Percentiles rank a stretch among this genome's conserved stretches.
These are phyloP conservation scores for Cryphonectria parasitica DNA, from an alignment of 2,329 filamentous ascomycete genomes.

Conservation along the genomic window DNA sequence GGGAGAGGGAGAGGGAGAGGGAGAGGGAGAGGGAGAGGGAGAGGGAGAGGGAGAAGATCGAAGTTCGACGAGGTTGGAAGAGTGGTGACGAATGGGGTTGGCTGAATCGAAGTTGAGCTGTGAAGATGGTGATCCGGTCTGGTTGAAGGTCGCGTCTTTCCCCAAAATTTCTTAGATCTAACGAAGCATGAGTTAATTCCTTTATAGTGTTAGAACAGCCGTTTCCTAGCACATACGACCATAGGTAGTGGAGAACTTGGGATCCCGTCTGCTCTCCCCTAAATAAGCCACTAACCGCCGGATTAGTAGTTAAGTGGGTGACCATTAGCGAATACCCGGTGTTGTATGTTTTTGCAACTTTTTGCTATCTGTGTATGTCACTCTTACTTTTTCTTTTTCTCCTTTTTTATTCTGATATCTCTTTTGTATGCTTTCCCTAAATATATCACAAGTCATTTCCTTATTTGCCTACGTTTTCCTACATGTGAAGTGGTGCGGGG, in stretches of 20 bases:
- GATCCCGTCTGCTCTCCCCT: conserved; percentile 24
- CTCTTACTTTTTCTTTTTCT: background rate
- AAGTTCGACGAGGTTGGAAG: background rate
- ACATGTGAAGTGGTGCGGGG: background rate
- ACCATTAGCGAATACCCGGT: conserved; percentile 22
- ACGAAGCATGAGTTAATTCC: background rate
- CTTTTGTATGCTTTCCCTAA: no score
- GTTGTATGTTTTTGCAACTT: conserved; percentile 18
- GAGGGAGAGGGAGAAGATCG: background rate
- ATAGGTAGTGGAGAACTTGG: conserved; percentile 18
- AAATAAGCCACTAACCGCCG: conserved; percentile 16
- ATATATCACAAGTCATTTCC: no score
- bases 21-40: no score
- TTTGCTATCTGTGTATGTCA: background rate
- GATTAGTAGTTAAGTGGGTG: conserved; percentile 21
- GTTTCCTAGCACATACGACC: conserved; percentile 8
- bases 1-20: no score
- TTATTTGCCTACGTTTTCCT: no score
- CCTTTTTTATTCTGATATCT: no score
- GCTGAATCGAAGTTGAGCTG: background rate
- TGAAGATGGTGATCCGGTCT: background rate
- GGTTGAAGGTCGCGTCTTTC: background rate
- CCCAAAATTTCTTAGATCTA: background rate
- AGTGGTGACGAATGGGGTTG: background rate
- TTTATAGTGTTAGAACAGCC: background rate